phyloP scores from a whole-genome alignment of 2,329 filamentous ascomycete genomes.

The Neoarthrinium moseri region DNA sequence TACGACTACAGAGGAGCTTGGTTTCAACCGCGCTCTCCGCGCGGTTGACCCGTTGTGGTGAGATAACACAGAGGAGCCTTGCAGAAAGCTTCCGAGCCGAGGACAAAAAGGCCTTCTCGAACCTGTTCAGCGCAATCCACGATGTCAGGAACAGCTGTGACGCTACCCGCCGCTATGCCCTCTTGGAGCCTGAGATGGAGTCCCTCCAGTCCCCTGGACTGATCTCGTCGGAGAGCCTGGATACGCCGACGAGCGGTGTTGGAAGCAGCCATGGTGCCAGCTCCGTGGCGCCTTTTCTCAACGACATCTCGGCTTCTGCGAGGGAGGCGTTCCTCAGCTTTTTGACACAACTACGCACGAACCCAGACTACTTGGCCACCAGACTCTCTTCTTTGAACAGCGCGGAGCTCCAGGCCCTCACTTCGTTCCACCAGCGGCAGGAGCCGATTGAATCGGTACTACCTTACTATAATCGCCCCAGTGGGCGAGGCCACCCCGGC shows the following conservation, averaged over 20 bases:
- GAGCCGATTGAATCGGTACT: conserved; percentile 83
- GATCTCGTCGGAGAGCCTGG: conserved; percentile 50
- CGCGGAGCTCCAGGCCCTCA: conserved; percentile 73
- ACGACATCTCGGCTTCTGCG: conserved; percentile 73
- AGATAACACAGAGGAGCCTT: conserved; percentile 71
- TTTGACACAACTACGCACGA: conserved; percentile 77
- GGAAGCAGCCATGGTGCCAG: conserved; percentile 29
- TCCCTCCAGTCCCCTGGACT: conserved; percentile 50
- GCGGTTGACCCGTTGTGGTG: conserved; percentile 71
- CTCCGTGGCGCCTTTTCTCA: conserved; percentile 56
- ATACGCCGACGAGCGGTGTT: conserved; percentile 44
- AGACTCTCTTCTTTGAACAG: conserved; percentile 74
- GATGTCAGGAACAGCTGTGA: conserved; percentile 78
- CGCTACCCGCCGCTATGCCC: conserved; percentile 66
- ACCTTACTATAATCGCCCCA: conserved; percentile 60
- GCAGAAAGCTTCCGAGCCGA: conserved; percentile 77
- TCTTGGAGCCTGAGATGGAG: conserved; percentile 72
- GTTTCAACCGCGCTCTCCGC: conserved; percentile 74
- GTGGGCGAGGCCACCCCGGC: conserved; percentile 43
- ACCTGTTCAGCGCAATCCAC: conserved; percentile 74
- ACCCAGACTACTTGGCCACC: conserved; percentile 83
- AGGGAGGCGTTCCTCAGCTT: conserved; percentile 77
- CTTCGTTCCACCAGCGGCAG: conserved; percentile 74
- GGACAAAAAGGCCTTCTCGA: conserved; percentile 75
- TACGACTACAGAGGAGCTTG: conserved; percentile 71